These are phyloP conservation scores for Zymoseptoria ardabiliae DNA, from an alignment of 2,329 filamentous ascomycete species.

Conservation along the genomic window DNA sequence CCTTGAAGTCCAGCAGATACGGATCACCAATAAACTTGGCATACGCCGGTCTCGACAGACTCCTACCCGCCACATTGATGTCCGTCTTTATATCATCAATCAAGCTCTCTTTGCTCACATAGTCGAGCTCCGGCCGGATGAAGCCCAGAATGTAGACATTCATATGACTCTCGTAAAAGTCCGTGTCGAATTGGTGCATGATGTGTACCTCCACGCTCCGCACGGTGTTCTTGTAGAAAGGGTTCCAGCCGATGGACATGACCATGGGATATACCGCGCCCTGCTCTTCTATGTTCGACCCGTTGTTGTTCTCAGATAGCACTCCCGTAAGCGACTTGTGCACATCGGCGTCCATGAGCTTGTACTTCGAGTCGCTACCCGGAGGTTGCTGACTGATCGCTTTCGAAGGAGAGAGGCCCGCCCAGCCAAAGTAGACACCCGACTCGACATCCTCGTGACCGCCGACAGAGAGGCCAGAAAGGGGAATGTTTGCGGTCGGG, in stretches of 20 bases:
- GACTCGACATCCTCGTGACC: slow-evolving; percentile 54
- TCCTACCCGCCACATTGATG: slow-evolving; percentile 71
- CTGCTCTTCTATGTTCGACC: slow-evolving; percentile 7
- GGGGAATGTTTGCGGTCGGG: slow-evolving; percentile 82
- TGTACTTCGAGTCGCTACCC: slow-evolving; percentile 18
- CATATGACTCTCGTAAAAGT: slow-evolving; percentile 82
- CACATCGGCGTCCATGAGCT: slow-evolving; percentile 18
- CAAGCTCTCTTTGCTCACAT: slow-evolving; percentile 72
- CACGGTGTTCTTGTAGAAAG: slow-evolving; percentile 88
- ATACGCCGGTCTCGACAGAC: slow-evolving; percentile 61
- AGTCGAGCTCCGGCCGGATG: slow-evolving; percentile 84
- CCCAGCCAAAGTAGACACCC: slow-evolving; percentile 93
- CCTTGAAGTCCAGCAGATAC: slow-evolving; percentile 33
- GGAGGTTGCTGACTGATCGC: slow-evolving; percentile 21
- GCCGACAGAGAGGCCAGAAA: slow-evolving; percentile 64
- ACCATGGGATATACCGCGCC: slow-evolving; percentile 69
- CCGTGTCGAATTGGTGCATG: slow-evolving; percentile 64
- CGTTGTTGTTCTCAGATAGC: slow-evolving; percentile 4
- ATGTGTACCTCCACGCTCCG: slow-evolving; percentile 62
- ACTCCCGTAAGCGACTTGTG: slow-evolving; percentile 12
- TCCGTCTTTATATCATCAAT: slow-evolving; percentile 84
- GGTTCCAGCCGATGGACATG: slow-evolving; percentile 93
- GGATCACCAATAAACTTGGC: slow-evolving; percentile 41
- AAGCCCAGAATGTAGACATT: slow-evolving; percentile 76
- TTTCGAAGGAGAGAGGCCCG: slow-evolving; percentile 49